These are phyloP conservation scores for Acrodontium crateriforme DNA, from an alignment of 2,329 filamentous ascomycete genomes.

Conservation along the genomic window DNA sequence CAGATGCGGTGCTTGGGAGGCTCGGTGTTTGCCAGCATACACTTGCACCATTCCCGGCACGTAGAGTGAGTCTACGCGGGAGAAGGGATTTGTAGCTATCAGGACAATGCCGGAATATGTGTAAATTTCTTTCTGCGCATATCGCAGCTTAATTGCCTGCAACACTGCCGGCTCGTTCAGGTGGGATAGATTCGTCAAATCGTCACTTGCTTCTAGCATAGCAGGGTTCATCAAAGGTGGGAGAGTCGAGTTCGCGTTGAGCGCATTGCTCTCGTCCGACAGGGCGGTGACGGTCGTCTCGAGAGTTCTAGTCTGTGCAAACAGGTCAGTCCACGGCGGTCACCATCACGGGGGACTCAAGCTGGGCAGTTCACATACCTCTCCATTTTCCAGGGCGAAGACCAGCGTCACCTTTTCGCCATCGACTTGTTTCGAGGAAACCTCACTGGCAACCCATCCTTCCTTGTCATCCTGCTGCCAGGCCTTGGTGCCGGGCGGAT, in stretches of 20 bases:
- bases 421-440: slow-evolving; percentile 69
- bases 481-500: slow-evolving; percentile 85
- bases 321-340: not conserved
- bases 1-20: slow-evolving; percentile 91
- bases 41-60: slow-evolving; percentile 99
- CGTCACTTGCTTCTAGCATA: slow-evolving; percentile 96
- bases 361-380: no score
- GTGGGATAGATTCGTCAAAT: slow-evolving; percentile 93
- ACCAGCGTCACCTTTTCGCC: slow-evolving; percentile 78
- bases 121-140: slow-evolving; percentile 98
- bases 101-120: slow-evolving; percentile 98
- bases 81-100: slow-evolving; percentile 97
- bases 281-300: slow-evolving; percentile 66
- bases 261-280: slow-evolving; percentile 56
- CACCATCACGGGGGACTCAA: not conserved
- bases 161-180: slow-evolving; percentile 95
- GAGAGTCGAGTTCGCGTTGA: slow-evolving; percentile 54
- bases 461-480: slow-evolving; percentile 96
- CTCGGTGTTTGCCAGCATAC: slow-evolving; percentile 91
- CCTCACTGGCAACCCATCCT: slow-evolving; percentile 94
- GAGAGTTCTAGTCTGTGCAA: slow-evolving; percentile 56
- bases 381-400: slow-evolving; percentile 84
- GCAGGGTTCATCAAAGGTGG: slow-evolving; percentile 95
- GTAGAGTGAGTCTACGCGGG: slow-evolving; percentile 92
- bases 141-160: slow-evolving; percentile 93